Percentiles rank a stretch among this genome's conserved stretches.
These are phyloP conservation scores for Besnoitia besnoiti DNA, from an alignment of 169 alveolate species.

Conservation along the genomic window DNA sequence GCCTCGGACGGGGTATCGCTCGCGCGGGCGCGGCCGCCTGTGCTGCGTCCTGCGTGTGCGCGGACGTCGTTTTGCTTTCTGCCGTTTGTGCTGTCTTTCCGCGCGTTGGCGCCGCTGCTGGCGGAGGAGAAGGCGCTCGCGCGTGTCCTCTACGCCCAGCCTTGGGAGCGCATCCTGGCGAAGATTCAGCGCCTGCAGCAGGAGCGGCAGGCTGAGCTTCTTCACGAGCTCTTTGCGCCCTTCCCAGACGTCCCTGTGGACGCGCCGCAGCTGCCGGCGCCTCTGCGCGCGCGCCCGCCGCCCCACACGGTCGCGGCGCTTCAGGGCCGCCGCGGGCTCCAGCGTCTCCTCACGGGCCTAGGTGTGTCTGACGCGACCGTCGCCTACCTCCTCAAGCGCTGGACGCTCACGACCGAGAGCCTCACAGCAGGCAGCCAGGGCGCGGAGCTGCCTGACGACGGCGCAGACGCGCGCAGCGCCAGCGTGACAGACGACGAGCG, in stretches of 20 bases:
- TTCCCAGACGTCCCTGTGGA: constrained; percentile 5
- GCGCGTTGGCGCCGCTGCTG: neutral
- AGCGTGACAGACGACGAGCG: neutral
- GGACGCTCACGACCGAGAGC: neutral
- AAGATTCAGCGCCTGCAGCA: neutral
- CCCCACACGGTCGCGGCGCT: neutral
- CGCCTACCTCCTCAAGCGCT: constrained; percentile 1
- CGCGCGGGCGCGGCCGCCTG: neutral
- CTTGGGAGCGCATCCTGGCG: constrained; percentile 22
- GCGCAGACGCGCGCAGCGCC: neutral
- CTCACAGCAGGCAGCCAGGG: neutral
- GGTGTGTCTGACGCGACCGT: neutral
- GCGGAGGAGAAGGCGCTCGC: neutral
- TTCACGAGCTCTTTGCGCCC: neutral
- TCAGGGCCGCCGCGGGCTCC: neutral
- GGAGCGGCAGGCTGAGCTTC: neutral
- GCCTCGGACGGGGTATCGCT: too few species aligned
- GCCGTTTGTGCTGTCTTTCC: neutral
- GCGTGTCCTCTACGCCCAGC: neutral
- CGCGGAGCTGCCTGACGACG: neutral
- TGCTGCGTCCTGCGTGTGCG: neutral
- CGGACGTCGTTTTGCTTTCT: neutral
- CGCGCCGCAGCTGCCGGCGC: neutral
- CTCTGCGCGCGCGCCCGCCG: neutral
- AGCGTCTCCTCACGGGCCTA: neutral